Conservation (phyloP, 176 grass and related monocot species). For the Cymbopogon citratus region DNA sequence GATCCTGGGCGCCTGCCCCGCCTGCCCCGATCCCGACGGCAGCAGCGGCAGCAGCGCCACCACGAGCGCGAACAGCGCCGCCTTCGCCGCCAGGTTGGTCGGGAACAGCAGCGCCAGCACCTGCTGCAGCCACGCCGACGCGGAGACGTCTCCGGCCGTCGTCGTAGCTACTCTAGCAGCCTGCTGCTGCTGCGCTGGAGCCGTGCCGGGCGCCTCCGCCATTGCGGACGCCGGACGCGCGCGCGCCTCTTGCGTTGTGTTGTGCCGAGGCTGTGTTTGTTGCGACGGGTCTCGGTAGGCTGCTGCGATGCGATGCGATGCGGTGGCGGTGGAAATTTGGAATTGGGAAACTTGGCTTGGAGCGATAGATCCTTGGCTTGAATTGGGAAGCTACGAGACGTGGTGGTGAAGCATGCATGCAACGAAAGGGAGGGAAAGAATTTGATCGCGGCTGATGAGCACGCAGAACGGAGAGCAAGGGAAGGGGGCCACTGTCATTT, state of each 20-base stretch:
- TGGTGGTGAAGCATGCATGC: conserved; percentile 36
- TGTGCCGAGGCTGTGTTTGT: too few relatives aligned
- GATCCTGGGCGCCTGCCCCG: conserved; percentile 37
- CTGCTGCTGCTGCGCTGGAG: not conserved
- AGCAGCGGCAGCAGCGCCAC: conserved; percentile 60
- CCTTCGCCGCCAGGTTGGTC: conserved; percentile 47
- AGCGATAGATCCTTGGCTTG: conserved; percentile 39
- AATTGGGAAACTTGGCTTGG: not conserved
- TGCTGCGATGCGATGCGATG: too few relatives aligned
- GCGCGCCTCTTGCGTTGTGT: not conserved
- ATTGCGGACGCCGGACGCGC: conserved; percentile 10
- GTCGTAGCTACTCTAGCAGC: too few relatives aligned
- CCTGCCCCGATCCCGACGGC: conserved; percentile 29
- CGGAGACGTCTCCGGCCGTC: not conserved
- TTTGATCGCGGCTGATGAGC: conserved; percentile 15
- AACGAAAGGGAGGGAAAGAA: conserved; percentile 39
- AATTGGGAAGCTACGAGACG: conserved; percentile 28
- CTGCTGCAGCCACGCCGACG: conserved; percentile 14
- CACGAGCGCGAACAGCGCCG: conserved; percentile 47
- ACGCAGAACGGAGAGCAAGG: not conserved
- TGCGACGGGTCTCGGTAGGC: too few relatives aligned
- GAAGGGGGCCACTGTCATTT: not conserved
- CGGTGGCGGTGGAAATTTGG: not conserved
- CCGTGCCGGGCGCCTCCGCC: conserved; percentile 26
- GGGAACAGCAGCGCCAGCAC: conserved; percentile 34